Evolutionary conservation across 23 red algal species (phyloP).

Genomic region (Chondrus crispus): DNA sequence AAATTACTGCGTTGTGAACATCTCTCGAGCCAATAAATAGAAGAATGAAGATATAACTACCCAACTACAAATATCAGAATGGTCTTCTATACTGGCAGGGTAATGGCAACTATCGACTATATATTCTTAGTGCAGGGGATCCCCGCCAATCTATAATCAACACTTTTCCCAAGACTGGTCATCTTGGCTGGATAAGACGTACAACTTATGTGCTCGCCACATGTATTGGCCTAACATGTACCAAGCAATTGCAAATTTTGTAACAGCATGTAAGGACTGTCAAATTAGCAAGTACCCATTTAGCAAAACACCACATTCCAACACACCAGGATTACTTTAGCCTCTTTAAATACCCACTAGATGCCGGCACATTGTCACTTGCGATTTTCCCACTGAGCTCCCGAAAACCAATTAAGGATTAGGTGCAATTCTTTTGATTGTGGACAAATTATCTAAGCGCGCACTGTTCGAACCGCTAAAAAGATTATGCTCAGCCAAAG

Average conservation of each 20-base stretch:
- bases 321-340: slow-evolving; percentile 27
- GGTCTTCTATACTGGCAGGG: not conserved
- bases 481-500: not conserved
- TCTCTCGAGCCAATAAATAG: too few relatives aligned
- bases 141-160: not conserved
- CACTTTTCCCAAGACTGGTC: not conserved
- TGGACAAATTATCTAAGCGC: slow-evolving; percentile 37
- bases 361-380: slow-evolving; percentile 1
- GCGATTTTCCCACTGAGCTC: slow-evolving; percentile 28
- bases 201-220: not conserved
- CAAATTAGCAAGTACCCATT: not conserved
- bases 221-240: slow-evolving; percentile 1
- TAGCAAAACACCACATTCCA: too few relatives aligned
- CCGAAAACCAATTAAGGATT: not conserved
- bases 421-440: slow-evolving; percentile 32
- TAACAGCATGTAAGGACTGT: not conserved
- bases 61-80: too few relatives aligned
- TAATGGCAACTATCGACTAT: not conserved
- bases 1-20: too few relatives aligned
- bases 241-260: not conserved
- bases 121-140: not conserved
- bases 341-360: not conserved
- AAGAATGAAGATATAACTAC: too few relatives aligned
- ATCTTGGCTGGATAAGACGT: not conserved
- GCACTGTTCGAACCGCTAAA: slow-evolving; percentile 14